Percentiles rank a stretch among this genome's conserved stretches.
Evolutionary conservation across 306 rosid genomes (phyloP).

Genomic region (Trichosanthes cucumerina): DNA sequence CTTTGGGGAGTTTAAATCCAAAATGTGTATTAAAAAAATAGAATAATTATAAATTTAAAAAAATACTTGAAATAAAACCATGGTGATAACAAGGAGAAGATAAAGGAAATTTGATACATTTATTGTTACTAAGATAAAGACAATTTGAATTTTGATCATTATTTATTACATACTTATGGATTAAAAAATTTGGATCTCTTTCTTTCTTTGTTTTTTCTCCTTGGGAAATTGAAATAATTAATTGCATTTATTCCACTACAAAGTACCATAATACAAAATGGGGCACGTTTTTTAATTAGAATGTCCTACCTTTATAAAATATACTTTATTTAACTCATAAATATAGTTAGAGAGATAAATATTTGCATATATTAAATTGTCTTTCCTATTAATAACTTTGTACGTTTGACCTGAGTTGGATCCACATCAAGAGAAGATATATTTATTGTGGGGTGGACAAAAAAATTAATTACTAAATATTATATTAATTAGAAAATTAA

Average conservation of each 20-base stretch:
- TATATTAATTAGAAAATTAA: background rate
- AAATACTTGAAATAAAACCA: background rate
- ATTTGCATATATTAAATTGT: background rate
- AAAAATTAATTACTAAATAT: background rate
- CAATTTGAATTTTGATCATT: background rate
- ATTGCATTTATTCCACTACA: conserved; percentile 1
- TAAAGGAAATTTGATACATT: background rate
- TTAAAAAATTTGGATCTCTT: background rate
- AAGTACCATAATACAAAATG: conserved; percentile 3
- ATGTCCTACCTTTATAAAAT: background rate
- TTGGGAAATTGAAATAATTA: conserved; percentile 1
- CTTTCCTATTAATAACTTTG: background rate
- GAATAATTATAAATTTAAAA: background rate
- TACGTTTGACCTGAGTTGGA: conserved; percentile 8
- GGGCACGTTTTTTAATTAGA: conserved; percentile 11
- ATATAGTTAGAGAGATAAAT: conserved; percentile 1
- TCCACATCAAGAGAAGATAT: conserved; percentile 6
- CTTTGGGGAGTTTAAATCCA: background rate
- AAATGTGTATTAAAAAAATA: background rate
- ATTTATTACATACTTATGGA: background rate
- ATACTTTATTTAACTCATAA: background rate
- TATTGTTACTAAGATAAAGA: background rate
- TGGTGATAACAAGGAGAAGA: background rate
- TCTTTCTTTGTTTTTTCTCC: background rate
- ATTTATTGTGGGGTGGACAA: background rate